phyloP scores from a whole-genome alignment of 202 grass and related monocot species.

The Zoysia matrella region DNA sequence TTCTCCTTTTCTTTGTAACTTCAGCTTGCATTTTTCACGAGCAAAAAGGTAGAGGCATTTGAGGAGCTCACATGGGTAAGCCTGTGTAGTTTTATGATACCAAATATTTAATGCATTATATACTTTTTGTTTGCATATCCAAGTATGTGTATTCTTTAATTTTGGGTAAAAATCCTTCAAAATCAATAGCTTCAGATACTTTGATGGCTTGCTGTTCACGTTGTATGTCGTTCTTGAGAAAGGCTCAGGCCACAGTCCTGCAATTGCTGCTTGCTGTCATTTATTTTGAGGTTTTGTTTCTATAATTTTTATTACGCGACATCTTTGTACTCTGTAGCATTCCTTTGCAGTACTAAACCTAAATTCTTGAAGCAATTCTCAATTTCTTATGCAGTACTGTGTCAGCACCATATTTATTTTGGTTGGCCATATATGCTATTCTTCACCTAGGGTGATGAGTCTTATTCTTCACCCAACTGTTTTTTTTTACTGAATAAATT shows the following conservation, averaged over 20 bases:
- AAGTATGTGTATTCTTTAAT: not conserved
- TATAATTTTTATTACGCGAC: not conserved
- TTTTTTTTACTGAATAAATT: too few species aligned
- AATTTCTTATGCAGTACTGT: not conserved
- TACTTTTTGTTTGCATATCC: not conserved
- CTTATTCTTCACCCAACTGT: too few species aligned
- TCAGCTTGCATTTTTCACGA: slow-evolving; percentile 79
- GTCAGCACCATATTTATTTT: not conserved
- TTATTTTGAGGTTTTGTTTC: not conserved
- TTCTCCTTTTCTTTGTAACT: not conserved
- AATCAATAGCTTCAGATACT: not conserved
- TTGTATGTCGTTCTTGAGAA: slow-evolving; percentile 3
- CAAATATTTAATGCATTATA: slow-evolving; percentile 1
- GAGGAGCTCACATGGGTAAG: slow-evolving; percentile 89
- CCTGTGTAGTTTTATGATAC: slow-evolving; percentile 20
- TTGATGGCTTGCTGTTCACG: not conserved
- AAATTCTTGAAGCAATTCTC: not conserved
- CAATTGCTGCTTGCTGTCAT: not conserved
- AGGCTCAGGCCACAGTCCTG: not conserved
- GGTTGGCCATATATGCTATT: not conserved
- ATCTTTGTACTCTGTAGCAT: not conserved
- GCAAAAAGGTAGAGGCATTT: slow-evolving; percentile 73
- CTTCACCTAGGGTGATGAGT: too few species aligned
- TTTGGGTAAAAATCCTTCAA: not conserved
- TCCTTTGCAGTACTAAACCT: not conserved